phyloP scores from a whole-genome alignment of 2,329 filamentous ascomycete species.

The Hymenoscyphus occultus region DNA sequence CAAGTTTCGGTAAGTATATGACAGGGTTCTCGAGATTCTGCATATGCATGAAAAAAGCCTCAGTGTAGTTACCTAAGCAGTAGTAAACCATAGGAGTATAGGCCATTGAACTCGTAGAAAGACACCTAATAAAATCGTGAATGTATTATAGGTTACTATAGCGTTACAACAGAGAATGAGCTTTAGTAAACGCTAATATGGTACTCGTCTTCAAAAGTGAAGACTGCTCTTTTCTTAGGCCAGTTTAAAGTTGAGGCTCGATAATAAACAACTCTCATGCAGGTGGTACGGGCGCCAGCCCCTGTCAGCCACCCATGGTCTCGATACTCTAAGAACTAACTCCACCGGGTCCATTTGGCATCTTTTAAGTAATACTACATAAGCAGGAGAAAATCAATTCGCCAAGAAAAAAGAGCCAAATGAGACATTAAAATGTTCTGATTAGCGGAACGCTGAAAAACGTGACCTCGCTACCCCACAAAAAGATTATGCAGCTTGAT shows the following conservation, averaged over 20 bases:
- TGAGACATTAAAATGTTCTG: background rate
- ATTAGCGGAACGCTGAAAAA: conserved; percentile 2
- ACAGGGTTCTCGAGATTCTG: background rate
- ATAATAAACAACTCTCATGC: background rate
- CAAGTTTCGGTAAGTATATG: background rate
- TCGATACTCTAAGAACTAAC: background rate
- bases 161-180: no score
- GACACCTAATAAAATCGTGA: background rate
- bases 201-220: background rate
- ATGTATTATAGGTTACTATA: no score
- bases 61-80: background rate
- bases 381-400: background rate
- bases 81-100: background rate
- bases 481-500: conserved; percentile 1
- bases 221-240: background rate
- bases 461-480: conserved; percentile 7
- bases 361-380: background rate
- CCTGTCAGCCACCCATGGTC: background rate
- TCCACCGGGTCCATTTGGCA: background rate
- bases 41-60: background rate
- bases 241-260: conserved; percentile 6
- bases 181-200: no score
- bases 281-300: background rate
- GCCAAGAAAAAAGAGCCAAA: background rate
- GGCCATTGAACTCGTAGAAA: background rate